Base-by-base conservation (phyloP, 2,329 filamentous ascomycete genomes). In the Colletotrichum chlorophyti region DNA sequence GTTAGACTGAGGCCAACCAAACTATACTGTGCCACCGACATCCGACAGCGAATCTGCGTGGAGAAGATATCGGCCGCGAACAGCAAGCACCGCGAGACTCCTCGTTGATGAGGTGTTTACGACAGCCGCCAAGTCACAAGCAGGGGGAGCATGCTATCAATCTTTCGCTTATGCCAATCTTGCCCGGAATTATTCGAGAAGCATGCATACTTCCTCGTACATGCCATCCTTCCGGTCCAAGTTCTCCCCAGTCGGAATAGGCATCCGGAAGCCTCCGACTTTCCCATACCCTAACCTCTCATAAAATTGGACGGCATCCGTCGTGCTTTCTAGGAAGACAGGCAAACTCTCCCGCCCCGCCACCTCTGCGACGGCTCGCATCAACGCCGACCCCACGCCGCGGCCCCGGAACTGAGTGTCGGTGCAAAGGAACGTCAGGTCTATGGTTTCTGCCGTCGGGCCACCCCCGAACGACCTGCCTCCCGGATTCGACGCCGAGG, bases 391-490 rank as follows among this genome's bases (percentile, higher is more conserved):
- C 6, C 72, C 76, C 19, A 70, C 72, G 31, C 76, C 75, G 50
- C 62, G 69, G 11, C 73, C 68, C 23, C 69, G 67, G 58, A 69
- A 73, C 29, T 60, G 61, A 17, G 72, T 72, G 61, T 74, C 66
- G 21, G 70, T 72, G 63, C 75, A 78, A 49, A 78, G 65, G 61
- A 76, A 78, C 34, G 70, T 70, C 29, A 75, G 69, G 51, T 75
- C 73, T 73, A 60, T 27, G 21, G 43, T 12, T 21, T n/a, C n/a
- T n/a, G n/a, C 37, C 8, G n/a, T 37, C 51, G 23, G 43, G 31
- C 21, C 55, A 40, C 45, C 17, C n/a, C 35, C 37, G 32, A n/a
- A n/a, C n/a, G n/a, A n/a, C n/a, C n/a, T n/a, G 45, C 12, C 15
- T 19, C 34, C 49, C 29, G 24, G 19, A 29, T 23, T 19, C 14